Evolutionary conservation across 1,284 basidiomycete species (phyloP), one percentile per base, ranked within the genome.

Genomic region (Trichosporon sp.): DNA sequence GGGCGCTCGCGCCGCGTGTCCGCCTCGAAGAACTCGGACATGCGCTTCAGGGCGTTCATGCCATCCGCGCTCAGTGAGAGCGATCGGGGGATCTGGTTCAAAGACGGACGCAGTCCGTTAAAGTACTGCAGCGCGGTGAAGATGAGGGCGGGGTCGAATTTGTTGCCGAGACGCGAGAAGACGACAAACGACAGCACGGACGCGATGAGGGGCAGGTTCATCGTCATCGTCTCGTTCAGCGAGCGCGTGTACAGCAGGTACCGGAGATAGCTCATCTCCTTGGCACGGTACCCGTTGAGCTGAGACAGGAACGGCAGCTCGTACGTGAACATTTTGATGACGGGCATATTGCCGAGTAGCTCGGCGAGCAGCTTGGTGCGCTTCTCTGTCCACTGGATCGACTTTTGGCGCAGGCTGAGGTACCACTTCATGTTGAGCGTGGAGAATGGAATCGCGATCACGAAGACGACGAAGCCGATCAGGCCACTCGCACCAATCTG

Each of bases 331-430:
- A 90, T 90, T 80, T 92, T 92, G 75, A 92, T 89, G 19, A 92
- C 87, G 6, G 90, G 87, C 89, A 92, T 91, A 0, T 88, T 89
- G 51, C 88, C 88, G 10, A 92, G 81, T 0, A 91, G 87, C 78
- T 92, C 93, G 80, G 93, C 92, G 4, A 95, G 86, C 1, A 94
- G 84, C 77, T 92, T 92, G 5, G 91, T 90, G 12, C 94, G 88
- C 76, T 91, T 91, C 79, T 98, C 96, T 0, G 92, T 93, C 86
- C 88, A 92, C 69, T 86, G 86, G 85, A 90, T 89, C 0, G 88
- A 88, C 59, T 83, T 84, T 73, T 88, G 86, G 11, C 92, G 87
- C 66, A 90, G 85, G 31, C 79, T 82, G 78, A 91, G 90, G 80
- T 91, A 89, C 68, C 86, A 83, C 59, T 88, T 87, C 90, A 93